Evolutionary conservation across 1,284 basidiomycete species (phyloP).

Genomic region (Trametes pubescens): DNA sequence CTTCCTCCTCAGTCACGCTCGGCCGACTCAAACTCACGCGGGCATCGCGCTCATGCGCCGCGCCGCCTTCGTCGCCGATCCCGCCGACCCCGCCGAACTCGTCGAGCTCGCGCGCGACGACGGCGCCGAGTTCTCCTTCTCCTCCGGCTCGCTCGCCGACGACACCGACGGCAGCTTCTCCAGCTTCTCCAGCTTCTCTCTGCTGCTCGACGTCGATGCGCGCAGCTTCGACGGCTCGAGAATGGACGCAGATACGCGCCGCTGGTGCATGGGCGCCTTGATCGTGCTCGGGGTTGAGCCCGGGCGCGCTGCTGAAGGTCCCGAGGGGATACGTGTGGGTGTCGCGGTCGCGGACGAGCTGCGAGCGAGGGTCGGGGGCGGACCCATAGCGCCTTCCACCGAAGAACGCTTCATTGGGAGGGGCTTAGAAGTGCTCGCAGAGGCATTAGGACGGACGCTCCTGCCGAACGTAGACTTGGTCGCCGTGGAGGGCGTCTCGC

Average conservation of each 20-base stretch:
- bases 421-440: slow-evolving; percentile 47
- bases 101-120: slow-evolving; percentile 25
- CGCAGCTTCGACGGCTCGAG: slow-evolving; percentile 39
- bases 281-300: slow-evolving; percentile 30
- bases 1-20: slow-evolving; percentile 1
- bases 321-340: slow-evolving; percentile 40
- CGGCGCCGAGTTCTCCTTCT: slow-evolving; percentile 51
- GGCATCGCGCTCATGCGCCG: slow-evolving; percentile 35
- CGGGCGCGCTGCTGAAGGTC: slow-evolving; percentile 30
- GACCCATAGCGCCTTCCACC: slow-evolving; percentile 55
- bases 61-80: slow-evolving; percentile 27
- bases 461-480: slow-evolving; percentile 50
- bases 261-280: slow-evolving; percentile 30
- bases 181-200: slow-evolving; percentile 40
- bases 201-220: slow-evolving; percentile 27
- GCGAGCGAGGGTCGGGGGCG: slow-evolving; percentile 47
- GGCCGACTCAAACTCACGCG: too few species aligned
- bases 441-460: slow-evolving; percentile 57
- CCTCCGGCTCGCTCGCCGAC: slow-evolving; percentile 48
- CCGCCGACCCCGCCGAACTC: slow-evolving; percentile 18
- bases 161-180: slow-evolving; percentile 39
- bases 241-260: slow-evolving; percentile 43
- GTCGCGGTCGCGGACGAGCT: slow-evolving; percentile 30
- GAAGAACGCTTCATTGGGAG: slow-evolving; percentile 34
- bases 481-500: slow-evolving; percentile 39